Percentiles rank a stretch among this genome's conserved stretches.
These are phyloP conservation scores for Talaromyces islandicus DNA, from an alignment of 2,329 filamentous ascomycete species.

Conservation along the genomic window DNA sequence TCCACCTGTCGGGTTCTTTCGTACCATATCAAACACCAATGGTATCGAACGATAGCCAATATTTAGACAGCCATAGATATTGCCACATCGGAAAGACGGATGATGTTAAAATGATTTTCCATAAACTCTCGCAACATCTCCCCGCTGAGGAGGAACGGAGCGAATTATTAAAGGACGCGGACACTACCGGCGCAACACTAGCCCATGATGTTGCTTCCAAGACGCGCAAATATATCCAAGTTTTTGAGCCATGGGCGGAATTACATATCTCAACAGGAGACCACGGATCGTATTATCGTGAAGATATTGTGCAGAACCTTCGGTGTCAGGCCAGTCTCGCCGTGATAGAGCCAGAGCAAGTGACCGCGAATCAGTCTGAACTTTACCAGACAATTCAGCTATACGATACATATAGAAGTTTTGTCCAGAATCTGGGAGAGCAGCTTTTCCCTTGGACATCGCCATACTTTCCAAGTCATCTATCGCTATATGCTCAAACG, in stretches of 20 bases:
- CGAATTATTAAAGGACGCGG: too few relatives aligned
- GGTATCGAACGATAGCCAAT: too few relatives aligned
- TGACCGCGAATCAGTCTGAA: constrained; percentile 5
- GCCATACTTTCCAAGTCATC: constrained; percentile 41
- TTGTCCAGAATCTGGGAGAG: constrained; percentile 32
- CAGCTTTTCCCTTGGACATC: constrained; percentile 25
- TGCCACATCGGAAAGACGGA: too few relatives aligned
- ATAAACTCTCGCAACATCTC: too few relatives aligned
- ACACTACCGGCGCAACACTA: too few relatives aligned
- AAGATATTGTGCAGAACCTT: constrained; percentile 37
- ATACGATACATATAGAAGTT: constrained; percentile 39
- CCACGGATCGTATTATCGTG: constrained; percentile 34
- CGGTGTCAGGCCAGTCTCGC: constrained; percentile 19
- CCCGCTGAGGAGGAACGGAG: too few relatives aligned
- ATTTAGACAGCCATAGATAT: too few relatives aligned
- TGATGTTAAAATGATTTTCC: too few relatives aligned
- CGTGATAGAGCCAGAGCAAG: neutral
- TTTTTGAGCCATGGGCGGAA: neutral
- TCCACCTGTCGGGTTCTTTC: too few relatives aligned
- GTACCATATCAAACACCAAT: too few relatives aligned
- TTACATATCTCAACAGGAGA: constrained; percentile 12
- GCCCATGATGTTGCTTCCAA: too few relatives aligned
- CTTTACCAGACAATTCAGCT: constrained; percentile 30
- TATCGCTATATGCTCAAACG: constrained; percentile 38
- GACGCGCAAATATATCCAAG: too few relatives aligned